Evolutionary conservation across 1,284 basidiomycete species (phyloP), one percentile per base, ranked within the genome.

Genomic region (Ceratobasidium sp.): DNA sequence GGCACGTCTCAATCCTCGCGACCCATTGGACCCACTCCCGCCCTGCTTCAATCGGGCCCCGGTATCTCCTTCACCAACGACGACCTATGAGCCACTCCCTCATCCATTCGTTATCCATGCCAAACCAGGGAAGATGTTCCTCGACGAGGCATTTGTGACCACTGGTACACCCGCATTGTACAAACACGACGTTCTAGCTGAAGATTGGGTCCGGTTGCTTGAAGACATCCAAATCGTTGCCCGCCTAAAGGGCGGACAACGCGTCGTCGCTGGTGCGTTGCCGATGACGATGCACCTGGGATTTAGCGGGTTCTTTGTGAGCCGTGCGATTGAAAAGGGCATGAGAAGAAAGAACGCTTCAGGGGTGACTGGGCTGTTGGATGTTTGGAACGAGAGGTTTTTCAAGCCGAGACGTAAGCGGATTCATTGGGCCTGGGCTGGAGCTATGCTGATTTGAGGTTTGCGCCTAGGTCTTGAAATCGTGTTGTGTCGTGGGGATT

Each of bases 321-420:
- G 57, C n/a, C 40, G 29, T 31, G 57, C 57, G 17, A 42, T 62
- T 49, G 43, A 62, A 31, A 15, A 62, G 25, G 43, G 57, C 3
- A 62, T 62, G 57, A 62, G 20, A 32, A 62, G 35, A 31, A 40
- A 49, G 57, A 62, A 62, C 29, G 43, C 38, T 17, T 22, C 13
- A 3, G 43, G 20, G n/a, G 57, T 62, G 3, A 29, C 35, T 2
- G 29, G 25, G 40, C 17, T 62, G 8, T 35, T 62, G 43, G 29
- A 32, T 12, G 22, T 49, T 22, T 62, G 57, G 57, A 62, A 62
- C 43, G 57, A 62, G 31, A 20, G 43, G 29, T 62, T 62, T 42
- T 62, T 62, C 38, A 34, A 49, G 17, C 57, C 20, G 10, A 45
- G 57, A 62, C 57, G 57, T 62, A 42, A 62, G 57, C 49, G 25